Percentiles rank a stretch among this genome's conserved stretches.
phyloP scores from a whole-genome alignment of 1,284 basidiomycete genomes.

The Pseudozyma thailandica region DNA sequence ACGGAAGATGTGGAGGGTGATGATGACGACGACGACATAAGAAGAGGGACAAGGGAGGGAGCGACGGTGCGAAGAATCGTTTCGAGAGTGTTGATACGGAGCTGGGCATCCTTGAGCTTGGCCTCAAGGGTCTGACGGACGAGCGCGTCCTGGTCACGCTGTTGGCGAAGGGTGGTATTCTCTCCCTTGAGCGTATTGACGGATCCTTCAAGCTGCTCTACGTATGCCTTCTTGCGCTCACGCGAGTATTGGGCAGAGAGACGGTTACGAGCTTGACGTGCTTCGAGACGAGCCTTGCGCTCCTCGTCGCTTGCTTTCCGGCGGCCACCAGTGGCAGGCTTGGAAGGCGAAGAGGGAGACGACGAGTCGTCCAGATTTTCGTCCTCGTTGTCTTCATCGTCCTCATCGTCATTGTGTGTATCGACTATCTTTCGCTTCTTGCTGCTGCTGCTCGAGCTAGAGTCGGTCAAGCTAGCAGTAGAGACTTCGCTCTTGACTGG shows the following conservation, averaged over 20 bases:
- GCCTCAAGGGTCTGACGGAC: conserved; percentile 38
- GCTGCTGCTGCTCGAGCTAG: conserved; percentile 26
- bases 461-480: neutral
- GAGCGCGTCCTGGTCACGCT: conserved; percentile 25
- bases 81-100: conserved; percentile 51
- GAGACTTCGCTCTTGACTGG: conserved; percentile 29
- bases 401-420: conserved; percentile 10
- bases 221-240: conserved; percentile 64
- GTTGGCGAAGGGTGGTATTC: conserved; percentile 34
- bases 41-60: conserved; percentile 30
- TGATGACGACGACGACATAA: conserved; percentile 30
- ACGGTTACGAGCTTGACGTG: conserved; percentile 65
- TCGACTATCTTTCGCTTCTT: conserved; percentile 36
- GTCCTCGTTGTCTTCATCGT: conserved; percentile 18
- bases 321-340: conserved; percentile 25
- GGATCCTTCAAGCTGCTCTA: conserved; percentile 57
- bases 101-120: conserved; percentile 45
- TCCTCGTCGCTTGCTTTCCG: conserved; percentile 58
- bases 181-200: conserved; percentile 46
- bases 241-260: conserved; percentile 65
- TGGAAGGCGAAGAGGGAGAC: conserved; percentile 26
- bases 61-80: conserved; percentile 44
- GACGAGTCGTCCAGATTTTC: conserved; percentile 17
- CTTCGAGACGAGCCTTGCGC: conserved; percentile 61
- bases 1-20: conserved; percentile 4